Conservation (phyloP, 148 eudicot genomes). For the Selenicereus undatus region DNA sequence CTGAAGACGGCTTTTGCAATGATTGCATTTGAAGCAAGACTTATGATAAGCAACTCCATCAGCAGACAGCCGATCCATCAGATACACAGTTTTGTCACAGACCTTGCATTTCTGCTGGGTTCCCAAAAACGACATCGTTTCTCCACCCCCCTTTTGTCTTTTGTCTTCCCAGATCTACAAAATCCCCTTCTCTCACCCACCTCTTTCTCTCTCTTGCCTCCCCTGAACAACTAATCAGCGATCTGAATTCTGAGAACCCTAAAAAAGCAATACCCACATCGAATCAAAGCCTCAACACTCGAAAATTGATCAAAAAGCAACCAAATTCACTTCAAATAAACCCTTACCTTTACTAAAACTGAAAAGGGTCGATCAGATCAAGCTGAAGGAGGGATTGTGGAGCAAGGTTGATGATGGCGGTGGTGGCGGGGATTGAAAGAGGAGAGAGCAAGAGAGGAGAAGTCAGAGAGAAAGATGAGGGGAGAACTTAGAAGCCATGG, state of each 20-base stretch:
- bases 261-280: constrained; percentile 2
- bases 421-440: background rate
- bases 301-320: too few species aligned
- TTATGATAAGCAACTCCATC: constrained; percentile 75
- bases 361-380: constrained; percentile 10
- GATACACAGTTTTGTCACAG: constrained; percentile 83
- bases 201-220: constrained; percentile 2
- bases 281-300: too few species aligned
- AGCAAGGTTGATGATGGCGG: background rate
- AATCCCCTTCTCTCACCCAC: background rate
- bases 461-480: background rate
- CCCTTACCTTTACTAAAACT: too few species aligned
- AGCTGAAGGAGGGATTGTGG: background rate
- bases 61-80: constrained; percentile 72
- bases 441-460: constrained; percentile 1
- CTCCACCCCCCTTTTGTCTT: constrained; percentile 4
- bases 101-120: constrained; percentile 86
- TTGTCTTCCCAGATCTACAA: constrained; percentile 17
- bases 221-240: constrained; percentile 14
- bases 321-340: too few species aligned
- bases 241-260: constrained; percentile 32
- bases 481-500: background rate
- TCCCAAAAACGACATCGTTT: constrained; percentile 71
- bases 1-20: constrained; percentile 80
- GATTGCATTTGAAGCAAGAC: constrained; percentile 83